These are phyloP conservation scores for Solanum etuberosum DNA, from an alignment of 257 asterid genomes.

Conservation along the genomic window DNA sequence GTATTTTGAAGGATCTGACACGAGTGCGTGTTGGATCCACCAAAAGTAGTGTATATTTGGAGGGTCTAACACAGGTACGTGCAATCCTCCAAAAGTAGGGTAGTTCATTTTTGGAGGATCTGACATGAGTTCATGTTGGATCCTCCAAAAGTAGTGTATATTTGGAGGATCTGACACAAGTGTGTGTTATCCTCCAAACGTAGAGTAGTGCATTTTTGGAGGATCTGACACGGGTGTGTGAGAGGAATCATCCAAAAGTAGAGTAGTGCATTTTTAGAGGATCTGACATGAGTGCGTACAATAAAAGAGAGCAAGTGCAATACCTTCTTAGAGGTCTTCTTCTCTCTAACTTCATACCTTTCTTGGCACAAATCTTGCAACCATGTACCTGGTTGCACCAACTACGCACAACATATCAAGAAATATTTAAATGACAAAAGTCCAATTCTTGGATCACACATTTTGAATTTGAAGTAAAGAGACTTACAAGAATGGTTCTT, in stretches of 20 bases:
- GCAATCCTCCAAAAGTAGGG: too few relatives aligned
- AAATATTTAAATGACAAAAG: not conserved
- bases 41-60: too few relatives aligned
- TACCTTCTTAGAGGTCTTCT: constrained; percentile 37
- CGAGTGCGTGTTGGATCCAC: too few relatives aligned
- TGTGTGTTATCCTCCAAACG: too few relatives aligned
- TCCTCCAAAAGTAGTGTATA: not conserved
- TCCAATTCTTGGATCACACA: not conserved
- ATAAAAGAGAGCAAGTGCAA: not conserved
- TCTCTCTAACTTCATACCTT: constrained; percentile 48
- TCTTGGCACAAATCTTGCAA: constrained; percentile 34
- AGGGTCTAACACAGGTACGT: too few relatives aligned
- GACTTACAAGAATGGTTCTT: constrained; percentile 24
- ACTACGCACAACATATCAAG: constrained; percentile 7
- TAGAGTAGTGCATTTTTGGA: too few relatives aligned
- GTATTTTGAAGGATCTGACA: too few relatives aligned
- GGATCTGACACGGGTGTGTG: too few relatives aligned
- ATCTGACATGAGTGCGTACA: not conserved
- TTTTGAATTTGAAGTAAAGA: not conserved
- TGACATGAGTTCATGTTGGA: too few relatives aligned
- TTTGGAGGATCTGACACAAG: too few relatives aligned
- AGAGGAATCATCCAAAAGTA: too few relatives aligned
- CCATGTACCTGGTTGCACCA: constrained; percentile 47
- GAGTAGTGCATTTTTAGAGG: not conserved
- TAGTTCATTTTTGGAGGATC: too few relatives aligned